Evolutionary conservation across 2,329 filamentous ascomycete genomes (phyloP).

Genomic region (Furcasterigmium sp.): DNA sequence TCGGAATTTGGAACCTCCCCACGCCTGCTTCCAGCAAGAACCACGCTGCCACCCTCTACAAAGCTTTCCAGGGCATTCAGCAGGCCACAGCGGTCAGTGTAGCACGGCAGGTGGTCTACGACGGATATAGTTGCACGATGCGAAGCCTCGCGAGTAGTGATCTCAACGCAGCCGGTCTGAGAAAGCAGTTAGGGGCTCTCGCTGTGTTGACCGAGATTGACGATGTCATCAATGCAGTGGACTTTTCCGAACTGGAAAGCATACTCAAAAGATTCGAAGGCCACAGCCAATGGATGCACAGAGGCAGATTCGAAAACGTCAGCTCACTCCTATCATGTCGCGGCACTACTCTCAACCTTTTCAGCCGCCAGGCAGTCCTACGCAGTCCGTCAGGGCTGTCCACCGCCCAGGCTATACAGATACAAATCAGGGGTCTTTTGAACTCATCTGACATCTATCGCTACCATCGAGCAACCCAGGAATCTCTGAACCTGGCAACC

Average conservation of each 20-base stretch:
- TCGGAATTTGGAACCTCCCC: conserved; percentile 90
- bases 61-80: conserved; percentile 73
- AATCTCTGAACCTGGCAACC: conserved; percentile 80
- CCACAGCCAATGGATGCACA: conserved; percentile 75
- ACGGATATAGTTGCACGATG: conserved; percentile 58
- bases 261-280: conserved; percentile 58
- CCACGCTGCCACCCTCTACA: conserved; percentile 68
- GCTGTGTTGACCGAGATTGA: conserved; percentile 78
- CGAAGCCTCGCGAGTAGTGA: conserved; percentile 43
- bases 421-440: conserved; percentile 74
- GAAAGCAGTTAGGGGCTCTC: conserved; percentile 54
- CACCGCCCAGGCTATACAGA: conserved; percentile 58
- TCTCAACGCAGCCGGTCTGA: conserved; percentile 44
- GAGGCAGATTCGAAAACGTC: conserved; percentile 71
- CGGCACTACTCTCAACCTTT: conserved; percentile 73
- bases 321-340: conserved; percentile 77
- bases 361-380: conserved; percentile 66
- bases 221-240: conserved; percentile 62
- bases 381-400: conserved; percentile 55
- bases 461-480: conserved; percentile 76
- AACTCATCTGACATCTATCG: conserved; percentile 71
- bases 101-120: conserved; percentile 55
- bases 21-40: conserved; percentile 58
- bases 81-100: conserved; percentile 52
- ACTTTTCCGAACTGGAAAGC: conserved; percentile 53